Evolutionary conservation across 1,284 basidiomycete species (phyloP), one percentile per base, ranked within the genome.

Genomic region (Coriolopsis trogii): DNA sequence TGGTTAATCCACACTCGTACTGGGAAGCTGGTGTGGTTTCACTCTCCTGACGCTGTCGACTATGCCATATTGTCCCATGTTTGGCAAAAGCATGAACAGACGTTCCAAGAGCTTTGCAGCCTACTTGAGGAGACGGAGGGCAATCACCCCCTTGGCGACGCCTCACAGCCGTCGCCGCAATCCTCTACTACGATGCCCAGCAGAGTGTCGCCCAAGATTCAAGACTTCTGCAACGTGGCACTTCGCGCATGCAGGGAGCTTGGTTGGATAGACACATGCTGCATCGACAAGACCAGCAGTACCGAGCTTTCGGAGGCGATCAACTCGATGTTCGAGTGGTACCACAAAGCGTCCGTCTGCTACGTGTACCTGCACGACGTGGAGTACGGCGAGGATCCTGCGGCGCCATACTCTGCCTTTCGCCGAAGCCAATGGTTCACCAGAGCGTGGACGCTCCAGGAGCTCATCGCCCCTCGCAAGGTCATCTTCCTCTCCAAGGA

Each of bases 201-300:
- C n/a, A n/a, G n/a, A n/a, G n/a, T n/a, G n/a, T n/a, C n/a, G n/a
- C 15, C 9, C 31, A 33, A 33, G 31, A 33, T 33, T 7, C 7
- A 24, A 10, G 47, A 39, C 4, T 31, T 29, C 28, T 51, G 49
- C 38, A 25, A 23, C 49, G 18, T 51, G 16, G 49, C 49, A n/a
- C 2, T 16, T 26, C 16, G 25, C 13, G 3, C 21, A 34, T 3
- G 49, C 42, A n/a, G 45, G 46, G 23, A 30, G 18, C 3, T 45
- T 36, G 42, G 21, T 46, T 51, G 49, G 49, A 40, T 51, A 21
- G 49, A 51, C n/a, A 40, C 49, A 28, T 48, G 46, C 46, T 48
- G 46, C 18, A 48, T 48, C 12, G 38, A 48, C 29, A 29, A 48
- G 26, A 15, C 24, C n/a, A 48, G 46, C 39, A 48, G 46, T 30